Conservation (phyloP, 2,329 filamentous ascomycete species). For the Penicillium carneum region DNA sequence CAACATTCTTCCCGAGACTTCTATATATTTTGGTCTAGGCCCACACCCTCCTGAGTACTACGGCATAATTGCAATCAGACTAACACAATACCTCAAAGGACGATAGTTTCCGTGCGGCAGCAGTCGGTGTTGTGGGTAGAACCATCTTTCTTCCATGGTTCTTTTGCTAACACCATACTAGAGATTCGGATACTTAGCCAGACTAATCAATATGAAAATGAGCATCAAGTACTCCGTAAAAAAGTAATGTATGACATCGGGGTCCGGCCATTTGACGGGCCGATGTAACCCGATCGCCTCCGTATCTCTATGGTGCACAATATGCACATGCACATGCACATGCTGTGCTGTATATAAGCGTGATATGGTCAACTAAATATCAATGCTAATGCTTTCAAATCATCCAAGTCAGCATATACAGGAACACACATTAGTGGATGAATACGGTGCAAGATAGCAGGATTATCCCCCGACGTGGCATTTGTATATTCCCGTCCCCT, state of each 20-base stretch:
- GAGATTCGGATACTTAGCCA: background rate
- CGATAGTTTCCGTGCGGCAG: constrained; percentile 1
- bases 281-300: constrained; percentile 14
- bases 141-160: background rate
- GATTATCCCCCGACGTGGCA: background rate
- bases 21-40: constrained; percentile 5
- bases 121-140: constrained; percentile 4
- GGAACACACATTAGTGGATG: background rate
- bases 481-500: constrained; percentile 18
- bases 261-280: constrained; percentile 11
- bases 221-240: background rate
- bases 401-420: background rate
- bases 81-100: background rate
- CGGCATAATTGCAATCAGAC: background rate
- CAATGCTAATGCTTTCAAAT: background rate
- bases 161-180: background rate
- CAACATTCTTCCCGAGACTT: constrained; percentile 7
- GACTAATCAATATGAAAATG: background rate
- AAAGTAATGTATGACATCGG: too few species aligned
- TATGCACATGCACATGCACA: background rate
- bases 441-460: background rate
- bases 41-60: constrained; percentile 1
- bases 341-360: background rate
- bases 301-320: background rate
- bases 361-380: background rate